Percentiles rank a stretch among this genome's conserved stretches.
Conservation (phyloP, 2,329 filamentous ascomycete genomes). For the Aspergillus chevalieri region DNA sequence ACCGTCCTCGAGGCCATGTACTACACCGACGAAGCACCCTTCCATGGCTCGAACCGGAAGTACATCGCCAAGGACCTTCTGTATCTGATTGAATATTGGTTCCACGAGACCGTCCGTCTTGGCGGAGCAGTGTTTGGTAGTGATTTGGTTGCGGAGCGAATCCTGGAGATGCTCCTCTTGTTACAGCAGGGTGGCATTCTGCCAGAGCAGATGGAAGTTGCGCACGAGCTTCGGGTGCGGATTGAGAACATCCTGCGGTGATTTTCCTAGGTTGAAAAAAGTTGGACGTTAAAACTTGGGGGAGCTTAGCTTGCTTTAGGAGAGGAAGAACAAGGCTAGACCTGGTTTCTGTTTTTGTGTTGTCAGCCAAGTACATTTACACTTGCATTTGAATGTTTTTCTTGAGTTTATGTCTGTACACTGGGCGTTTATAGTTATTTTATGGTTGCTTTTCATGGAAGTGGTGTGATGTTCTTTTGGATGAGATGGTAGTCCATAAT, state of each 20-base stretch:
- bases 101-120: conserved; percentile 48
- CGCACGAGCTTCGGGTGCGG: conserved; percentile 35
- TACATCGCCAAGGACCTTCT: conserved; percentile 57
- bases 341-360: conserved; percentile 1
- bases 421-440: not conserved
- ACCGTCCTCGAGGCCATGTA: conserved; percentile 60
- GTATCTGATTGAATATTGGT: conserved; percentile 58
- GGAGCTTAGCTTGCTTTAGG: too few relatives aligned
- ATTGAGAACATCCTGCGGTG: conserved; percentile 38
- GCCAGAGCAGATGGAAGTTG: conserved; percentile 31
- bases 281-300: conserved; percentile 1
- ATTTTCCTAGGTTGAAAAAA: conserved; percentile 1
- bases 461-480: not conserved
- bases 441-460: not conserved
- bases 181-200: conserved; percentile 41
- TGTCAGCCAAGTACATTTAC: not conserved
- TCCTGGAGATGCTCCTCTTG: conserved; percentile 41
- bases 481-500: too few relatives aligned
- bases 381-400: not conserved
- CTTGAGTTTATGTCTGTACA: not conserved
- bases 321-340: not conserved
- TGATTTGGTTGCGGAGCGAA: conserved; percentile 49
- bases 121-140: conserved; percentile 55
- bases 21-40: conserved; percentile 61
- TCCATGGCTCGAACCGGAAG: conserved; percentile 52